Evolutionary conservation across 306 rosid genomes (phyloP), one percentile per base, ranked within the genome.

Genomic region (Cucurbita argyrosperma): DNA sequence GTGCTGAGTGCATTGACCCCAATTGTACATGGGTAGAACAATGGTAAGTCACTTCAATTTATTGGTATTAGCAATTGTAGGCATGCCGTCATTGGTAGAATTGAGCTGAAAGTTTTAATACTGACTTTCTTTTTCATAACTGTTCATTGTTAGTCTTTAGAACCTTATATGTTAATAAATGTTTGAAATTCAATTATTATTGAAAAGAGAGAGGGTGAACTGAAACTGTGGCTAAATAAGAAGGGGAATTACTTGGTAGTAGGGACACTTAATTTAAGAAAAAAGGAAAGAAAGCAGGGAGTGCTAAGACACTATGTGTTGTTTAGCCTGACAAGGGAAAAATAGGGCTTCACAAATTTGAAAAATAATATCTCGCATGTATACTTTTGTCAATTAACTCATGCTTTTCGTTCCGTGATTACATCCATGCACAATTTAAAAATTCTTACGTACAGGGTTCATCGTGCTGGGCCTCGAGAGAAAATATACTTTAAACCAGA

Each of bases 401-500:
- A 30, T 69, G 15, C 59, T 14, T 23, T 69, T 69, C 8, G 58
- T 26, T 69, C 58, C 57, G 7, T 13, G 38, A 4, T 69, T 49
- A 68, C 4, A 42, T 69, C 8, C 8, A 8, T 49, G 13, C 54
- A 14, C 50, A 69, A 46, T 3, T 13, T 49, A 49, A 47, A 4
- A 69, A 4, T 13, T 21, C 35, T 40, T 8, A 50, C 15, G 80
- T 76, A 13, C 72, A 95, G 99, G 99, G 97, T 89, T 81, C 99
- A 89, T 79, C 96, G 97, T 81, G 99, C 99, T 75, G 99, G 99
- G 45, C 99, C 99, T 56, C 90, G 99, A 59, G 99, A 91, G 84
- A 95, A 95, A 75, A 95, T 95, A 83, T 95, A 85, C 72, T 95
- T 76, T 75, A 85, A 83, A 68, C 97, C 99, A 0, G 99, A 95